Conservation (phyloP, 2,329 filamentous ascomycete species). For the Alternaria ethzedia region DNA sequence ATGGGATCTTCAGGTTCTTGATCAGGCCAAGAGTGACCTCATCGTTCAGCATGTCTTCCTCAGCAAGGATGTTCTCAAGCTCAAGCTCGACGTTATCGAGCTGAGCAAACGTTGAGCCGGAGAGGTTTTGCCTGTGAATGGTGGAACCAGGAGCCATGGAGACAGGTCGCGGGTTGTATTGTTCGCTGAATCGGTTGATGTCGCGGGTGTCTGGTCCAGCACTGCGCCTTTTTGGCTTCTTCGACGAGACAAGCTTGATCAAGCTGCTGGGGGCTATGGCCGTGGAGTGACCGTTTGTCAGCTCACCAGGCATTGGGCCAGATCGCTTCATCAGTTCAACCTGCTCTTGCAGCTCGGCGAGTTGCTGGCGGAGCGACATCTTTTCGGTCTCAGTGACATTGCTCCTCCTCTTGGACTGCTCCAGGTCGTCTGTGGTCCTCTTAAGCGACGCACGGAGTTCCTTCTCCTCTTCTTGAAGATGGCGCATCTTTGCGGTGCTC, state of each 20-base stretch:
- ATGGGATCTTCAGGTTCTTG: slow-evolving; percentile 93
- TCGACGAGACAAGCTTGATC: slow-evolving; percentile 95
- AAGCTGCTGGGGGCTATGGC: slow-evolving; percentile 67
- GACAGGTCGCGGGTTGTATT: slow-evolving; percentile 92
- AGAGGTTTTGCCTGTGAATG: slow-evolving; percentile 71
- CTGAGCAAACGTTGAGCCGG: slow-evolving; percentile 78
- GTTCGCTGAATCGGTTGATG: slow-evolving; percentile 85
- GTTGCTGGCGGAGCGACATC: slow-evolving; percentile 80
- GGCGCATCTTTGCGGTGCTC: slow-evolving; percentile 86
- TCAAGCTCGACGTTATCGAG: slow-evolving; percentile 94
- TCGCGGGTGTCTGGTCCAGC: slow-evolving; percentile 86
- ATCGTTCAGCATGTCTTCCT: slow-evolving; percentile 95
- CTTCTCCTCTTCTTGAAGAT: slow-evolving; percentile 93
- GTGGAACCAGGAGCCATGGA: slow-evolving; percentile 85
- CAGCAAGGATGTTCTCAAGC: slow-evolving; percentile 88
- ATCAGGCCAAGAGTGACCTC: slow-evolving; percentile 97
- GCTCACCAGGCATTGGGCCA: slow-evolving; percentile 72
- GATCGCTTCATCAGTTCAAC: slow-evolving; percentile 84
- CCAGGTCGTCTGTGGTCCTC: slow-evolving; percentile 79
- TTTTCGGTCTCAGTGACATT: slow-evolving; percentile 85
- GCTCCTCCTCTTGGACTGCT: slow-evolving; percentile 76
- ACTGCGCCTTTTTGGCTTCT: slow-evolving; percentile 95
- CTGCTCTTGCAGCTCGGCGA: slow-evolving; percentile 89
- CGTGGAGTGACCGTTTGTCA: slow-evolving; percentile 67
- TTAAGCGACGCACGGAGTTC: slow-evolving; percentile 82